Base-by-base conservation (phyloP, 2,329 filamentous ascomycete genomes). In the Fusarium drepaniforme region DNA sequence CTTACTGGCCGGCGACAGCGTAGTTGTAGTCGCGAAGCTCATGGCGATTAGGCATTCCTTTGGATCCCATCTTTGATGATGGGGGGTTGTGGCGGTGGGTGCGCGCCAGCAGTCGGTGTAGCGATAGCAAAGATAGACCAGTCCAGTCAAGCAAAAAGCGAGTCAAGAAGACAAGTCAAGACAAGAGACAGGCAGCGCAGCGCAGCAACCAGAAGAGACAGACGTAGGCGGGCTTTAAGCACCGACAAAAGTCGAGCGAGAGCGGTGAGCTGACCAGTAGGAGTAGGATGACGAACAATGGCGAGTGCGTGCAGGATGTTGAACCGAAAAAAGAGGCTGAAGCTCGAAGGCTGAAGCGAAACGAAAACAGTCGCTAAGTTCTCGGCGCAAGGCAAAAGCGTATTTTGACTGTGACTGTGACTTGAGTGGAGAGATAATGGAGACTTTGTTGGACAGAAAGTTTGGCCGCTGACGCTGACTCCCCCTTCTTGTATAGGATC, bases 1-100 rank as follows among this genome's bases (percentile, higher is more conserved):
- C 93, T 88, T 88, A 96, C 94, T 97, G 94, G 84, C 94, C 94
- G 73, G 94, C 94, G 72, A 95, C 94, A 61, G 93, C 94, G 80
- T 94, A 88, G 78, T 91, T 90, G 84, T 93, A 97, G 64, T 91
- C 88, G 75, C 91, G 86, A 56, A 96, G 87, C 68, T 92, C 90
- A 66, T 89, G 86, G 66, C 87, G 85, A 74, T 89, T 89, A 64
- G 92, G 90, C 46, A 91, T 83, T 73, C 78, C 76, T 70, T 75
- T 83, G 83, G 66, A 66, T 58, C 74, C 77, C 68, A 80, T 80
- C 69, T 73, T 73, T 79, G 61, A 64, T 74, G 60, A 70, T 68
- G 64, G 74, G 74, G 61, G 62, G 42, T 72, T 74, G 74, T 77
- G 64, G 70, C 67, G 68, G 74, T 66, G 56, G 66, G 56, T 66